Evolutionary conservation across 108 stramenopile species (phyloP).

Genomic region (Chaetoceros muelleri): DNA sequence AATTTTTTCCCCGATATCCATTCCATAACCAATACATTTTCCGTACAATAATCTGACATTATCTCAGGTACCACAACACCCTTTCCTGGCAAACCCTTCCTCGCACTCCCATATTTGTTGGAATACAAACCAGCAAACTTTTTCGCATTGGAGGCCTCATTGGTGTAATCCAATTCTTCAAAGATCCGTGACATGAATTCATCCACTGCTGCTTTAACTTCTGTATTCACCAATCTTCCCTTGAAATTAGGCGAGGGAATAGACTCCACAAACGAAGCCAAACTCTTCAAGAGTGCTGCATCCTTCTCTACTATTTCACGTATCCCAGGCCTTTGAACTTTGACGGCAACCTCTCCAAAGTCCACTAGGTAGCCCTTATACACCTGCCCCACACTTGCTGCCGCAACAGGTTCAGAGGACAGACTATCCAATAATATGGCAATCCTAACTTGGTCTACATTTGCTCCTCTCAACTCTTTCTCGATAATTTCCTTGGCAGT

Average conservation of each 20-base stretch:
- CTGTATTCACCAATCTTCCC: constrained; percentile 33
- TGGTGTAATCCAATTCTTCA: constrained; percentile 47
- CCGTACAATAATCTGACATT: constrained; percentile 32
- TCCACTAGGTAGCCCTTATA: constrained; percentile 31
- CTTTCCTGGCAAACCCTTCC: too few relatives aligned
- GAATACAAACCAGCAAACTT: constrained; percentile 47
- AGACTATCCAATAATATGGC: constrained; percentile 13
- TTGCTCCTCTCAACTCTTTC: constrained; percentile 23
- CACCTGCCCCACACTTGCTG: constrained; percentile 22
- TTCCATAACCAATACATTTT: constrained; percentile 59
- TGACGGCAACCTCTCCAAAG: constrained; percentile 51
- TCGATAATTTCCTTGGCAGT: constrained; percentile 35
- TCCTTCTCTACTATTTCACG: constrained; percentile 38
- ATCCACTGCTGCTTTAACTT: constrained; percentile 35
- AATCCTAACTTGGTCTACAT: too few relatives aligned
- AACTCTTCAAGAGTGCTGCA: constrained; percentile 19
- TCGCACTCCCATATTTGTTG: constrained; percentile 9
- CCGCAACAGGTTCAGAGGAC: constrained; percentile 27
- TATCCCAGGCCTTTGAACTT: constrained; percentile 56
- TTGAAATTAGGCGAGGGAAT: constrained; percentile 27
- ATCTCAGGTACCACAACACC: constrained; percentile 45
- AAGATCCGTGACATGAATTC: constrained; percentile 70
- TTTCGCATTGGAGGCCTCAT: constrained; percentile 35
- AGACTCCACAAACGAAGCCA: constrained; percentile 37
- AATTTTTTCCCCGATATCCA: constrained; percentile 52